Base-by-base conservation (phyloP, 352 stramenopile species). In the Phytophthora boehmeriae region DNA sequence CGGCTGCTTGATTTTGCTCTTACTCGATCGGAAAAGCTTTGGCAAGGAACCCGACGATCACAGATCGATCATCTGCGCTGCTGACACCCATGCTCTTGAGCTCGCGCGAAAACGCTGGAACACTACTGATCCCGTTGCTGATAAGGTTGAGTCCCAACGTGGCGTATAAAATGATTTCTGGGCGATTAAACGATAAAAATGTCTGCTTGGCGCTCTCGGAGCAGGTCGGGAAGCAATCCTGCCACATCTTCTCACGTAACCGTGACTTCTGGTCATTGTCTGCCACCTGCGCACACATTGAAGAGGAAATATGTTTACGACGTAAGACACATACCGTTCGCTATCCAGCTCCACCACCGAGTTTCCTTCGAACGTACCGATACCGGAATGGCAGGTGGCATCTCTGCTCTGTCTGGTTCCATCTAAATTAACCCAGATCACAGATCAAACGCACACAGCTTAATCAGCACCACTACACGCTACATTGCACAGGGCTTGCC, bases 121-220 rank as follows among this genome's bases (percentile, higher is more conserved):
- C 86, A 48, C 80, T 92, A 56, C 78, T 91, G 55, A 90, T 92
- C 51, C 86, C 83, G 48, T 92, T 92, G 71, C 81, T 88, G 59
- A 95, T 91, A 54, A 95, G 78, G 39, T 93, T 92, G 13, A 95
- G 80, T 2, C 86, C 86, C 35, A 95, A 52, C 27, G 86, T 93
- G 35, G 86, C 74, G 67, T 93, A 92, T 22, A 95, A 47, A n/a
- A 95, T 83, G 25, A 92, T 79, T 34, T 83, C 75, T 27, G 84
- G 79, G 49, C 74, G 88, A 19, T 81, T 77, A 41, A 95, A 91
- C 10, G 83, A 83, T 46, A 92, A 76, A 60, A 79, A 94, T 42
- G 86, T 78, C 57, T 92, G 78, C 34, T 80, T 80, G 23, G 68
- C 78, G 63, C 73, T 88, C 43, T 90, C 81, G 10, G 80, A 88